Percentiles rank a stretch among this genome's conserved stretches.
These are phyloP conservation scores for Penicillium psychrosexuale DNA, from an alignment of 2,329 filamentous ascomycete species.

Conservation along the genomic window DNA sequence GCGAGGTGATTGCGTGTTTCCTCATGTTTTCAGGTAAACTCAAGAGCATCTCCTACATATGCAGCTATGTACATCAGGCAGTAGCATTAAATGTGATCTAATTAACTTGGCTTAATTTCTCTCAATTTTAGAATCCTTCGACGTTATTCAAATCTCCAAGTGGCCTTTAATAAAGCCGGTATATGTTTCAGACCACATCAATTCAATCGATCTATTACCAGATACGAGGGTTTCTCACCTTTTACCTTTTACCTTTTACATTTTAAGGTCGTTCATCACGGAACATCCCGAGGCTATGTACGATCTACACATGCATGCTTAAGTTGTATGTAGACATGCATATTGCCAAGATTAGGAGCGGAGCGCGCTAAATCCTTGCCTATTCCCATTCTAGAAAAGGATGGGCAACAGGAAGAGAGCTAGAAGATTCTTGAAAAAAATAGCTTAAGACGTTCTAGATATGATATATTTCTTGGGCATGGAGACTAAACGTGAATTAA, in stretches of 20 bases:
- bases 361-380: too few relatives aligned
- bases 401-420: background rate
- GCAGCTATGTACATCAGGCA: background rate
- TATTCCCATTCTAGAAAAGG: background rate
- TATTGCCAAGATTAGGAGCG: too few relatives aligned
- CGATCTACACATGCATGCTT: too few relatives aligned
- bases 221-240: too few relatives aligned
- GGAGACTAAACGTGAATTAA: background rate
- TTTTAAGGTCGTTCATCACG: too few relatives aligned
- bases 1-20: constrained; percentile 2
- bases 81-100: background rate
- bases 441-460: background rate
- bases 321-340: too few relatives aligned
- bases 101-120: background rate
- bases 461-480: background rate
- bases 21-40: background rate
- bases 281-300: too few relatives aligned
- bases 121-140: background rate
- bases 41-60: background rate
- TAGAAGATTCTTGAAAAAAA: background rate
- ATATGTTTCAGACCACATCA: background rate
- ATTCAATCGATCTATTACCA: background rate
- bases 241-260: too few relatives aligned
- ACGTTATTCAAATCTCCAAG: background rate
- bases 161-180: background rate